Base-by-base conservation (phyloP, 2,329 filamentous ascomycete species). In the Coniochaeta sp. region DNA sequence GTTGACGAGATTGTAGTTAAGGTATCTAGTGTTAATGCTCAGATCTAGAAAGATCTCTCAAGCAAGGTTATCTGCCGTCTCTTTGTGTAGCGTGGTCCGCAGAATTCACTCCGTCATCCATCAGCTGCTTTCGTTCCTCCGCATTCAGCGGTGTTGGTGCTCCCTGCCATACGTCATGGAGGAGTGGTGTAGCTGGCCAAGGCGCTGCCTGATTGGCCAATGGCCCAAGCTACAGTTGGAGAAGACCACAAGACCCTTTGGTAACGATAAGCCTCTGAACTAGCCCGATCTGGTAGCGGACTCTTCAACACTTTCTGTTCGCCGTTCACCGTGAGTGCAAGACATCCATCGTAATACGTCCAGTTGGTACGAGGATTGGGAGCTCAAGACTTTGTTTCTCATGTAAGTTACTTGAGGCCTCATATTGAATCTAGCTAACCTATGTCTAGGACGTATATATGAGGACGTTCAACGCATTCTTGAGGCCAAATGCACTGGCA, bases 241-340 rank as follows among this genome's bases (percentile, higher is more conserved):
- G 38, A 42, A 38, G 33, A 18, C 38, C 38, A 42, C 38, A 22
- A 42, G 38, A 42, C 38, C 38, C 18, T n/a, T 42, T 13, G 14
- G 16, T 16, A 6, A 7, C n/a, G 20, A 26, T 38, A 38, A 38
- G 12, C n/a, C n/a, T 33, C 8, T 33, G 33, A 8, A 16, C 33
- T 38, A 71, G n/a, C 62, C 59, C 2, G 61, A 60, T 6, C 61
- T 61, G 24, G 60, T 60, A 26, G 60, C n/a, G n/a, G n/a, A n/a
- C 55, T 3, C 55, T 57, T 18, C 56, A 63, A 13, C 26, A 48
- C 47, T 10, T 9, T 18, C 26, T 13, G 12, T 22, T 40, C 18
- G 7, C 3, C 6, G 10, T 5, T 22, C 38, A 42, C 38, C 26
- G 38, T 42, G 26, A 40, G 24, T 16, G n/a, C n/a, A n/a, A n/a